Percentiles rank a stretch among this genome's conserved stretches.
These are phyloP conservation scores for Rhizodiscina lignyota DNA, from an alignment of 495 filamentous ascomycete species.

Conservation along the genomic window DNA sequence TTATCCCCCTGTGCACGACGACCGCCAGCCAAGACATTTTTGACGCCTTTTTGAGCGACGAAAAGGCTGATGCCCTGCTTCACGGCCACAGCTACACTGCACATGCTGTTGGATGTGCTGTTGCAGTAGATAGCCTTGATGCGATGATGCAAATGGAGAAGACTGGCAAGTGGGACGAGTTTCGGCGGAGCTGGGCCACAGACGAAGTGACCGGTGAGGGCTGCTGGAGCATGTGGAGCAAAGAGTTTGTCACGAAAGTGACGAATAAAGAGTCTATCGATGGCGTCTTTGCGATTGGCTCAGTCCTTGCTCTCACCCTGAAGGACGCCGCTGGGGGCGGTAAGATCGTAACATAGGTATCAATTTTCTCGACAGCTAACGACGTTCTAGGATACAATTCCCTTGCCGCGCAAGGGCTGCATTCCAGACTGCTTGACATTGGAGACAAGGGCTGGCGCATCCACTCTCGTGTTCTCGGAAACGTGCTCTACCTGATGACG, in stretches of 20 bases:
- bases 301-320: constrained; percentile 50
- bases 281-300: constrained; percentile 51
- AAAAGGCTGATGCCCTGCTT: constrained; percentile 56
- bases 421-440: constrained; percentile 29
- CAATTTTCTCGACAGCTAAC: not conserved
- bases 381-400: constrained; percentile 43
- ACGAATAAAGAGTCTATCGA: constrained; percentile 36
- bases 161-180: constrained; percentile 29
- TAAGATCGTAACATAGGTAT: constrained; percentile 14
- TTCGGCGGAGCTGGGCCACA: constrained; percentile 26
- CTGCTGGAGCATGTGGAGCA: constrained; percentile 56
- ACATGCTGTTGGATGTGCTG: constrained; percentile 57
- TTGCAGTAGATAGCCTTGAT: constrained; percentile 41
- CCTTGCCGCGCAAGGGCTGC: constrained; percentile 41
- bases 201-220: not conserved
- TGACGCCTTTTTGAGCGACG: constrained; percentile 42
- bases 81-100: constrained; percentile 76
- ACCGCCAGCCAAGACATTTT: constrained; percentile 56
- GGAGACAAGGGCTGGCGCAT: constrained; percentile 29
- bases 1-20: constrained; percentile 58
- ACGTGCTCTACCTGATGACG: constrained; percentile 65
- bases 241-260: constrained; percentile 34
- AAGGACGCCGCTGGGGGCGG: constrained; percentile 25
- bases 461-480: constrained; percentile 58
- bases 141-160: constrained; percentile 38